These are phyloP conservation scores for Mychonastes homosphaera DNA, from an alignment of 139 green algal species.

Conservation along the genomic window DNA sequence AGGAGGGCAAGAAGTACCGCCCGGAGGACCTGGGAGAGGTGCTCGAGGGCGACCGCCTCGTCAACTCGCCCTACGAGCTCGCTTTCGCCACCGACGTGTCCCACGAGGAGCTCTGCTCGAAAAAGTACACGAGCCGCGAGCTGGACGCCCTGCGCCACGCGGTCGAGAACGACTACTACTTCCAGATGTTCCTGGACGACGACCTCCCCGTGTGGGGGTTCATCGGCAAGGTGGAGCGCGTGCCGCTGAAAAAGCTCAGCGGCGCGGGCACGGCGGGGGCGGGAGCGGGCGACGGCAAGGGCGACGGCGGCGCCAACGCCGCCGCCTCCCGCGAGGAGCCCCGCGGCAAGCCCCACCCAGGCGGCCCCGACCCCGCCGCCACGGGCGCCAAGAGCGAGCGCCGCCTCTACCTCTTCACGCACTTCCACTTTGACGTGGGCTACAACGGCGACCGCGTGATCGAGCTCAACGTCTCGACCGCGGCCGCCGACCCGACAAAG, in stretches of 20 bases:
- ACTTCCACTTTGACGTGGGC: slow-evolving; percentile 88
- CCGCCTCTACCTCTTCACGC: slow-evolving; percentile 75
- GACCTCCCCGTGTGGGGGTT: slow-evolving; percentile 97
- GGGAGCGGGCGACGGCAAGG: too few species aligned
- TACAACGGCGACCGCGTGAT: slow-evolving; percentile 67
- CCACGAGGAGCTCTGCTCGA: slow-evolving; percentile 69
- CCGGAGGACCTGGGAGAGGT: slow-evolving; percentile 74
- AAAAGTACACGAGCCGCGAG: slow-evolving; percentile 59
- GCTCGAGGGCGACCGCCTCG: slow-evolving; percentile 67
- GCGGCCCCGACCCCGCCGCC: neutral
- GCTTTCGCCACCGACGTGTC: slow-evolving; percentile 74
- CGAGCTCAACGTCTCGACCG: slow-evolving; percentile 40
- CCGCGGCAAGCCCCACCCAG: too few species aligned
- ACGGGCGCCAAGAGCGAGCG: neutral
- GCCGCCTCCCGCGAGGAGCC: too few species aligned
- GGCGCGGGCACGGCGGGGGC: slow-evolving; percentile 18
- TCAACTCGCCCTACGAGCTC: slow-evolving; percentile 78
- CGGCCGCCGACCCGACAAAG: slow-evolving; percentile 29
- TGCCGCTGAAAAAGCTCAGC: slow-evolving; percentile 29
- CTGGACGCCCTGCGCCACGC: slow-evolving; percentile 69
- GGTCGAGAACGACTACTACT: slow-evolving; percentile 92
- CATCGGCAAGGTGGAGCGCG: slow-evolving; percentile 73
- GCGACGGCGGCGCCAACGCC: too few species aligned
- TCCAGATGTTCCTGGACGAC: slow-evolving; percentile 89
- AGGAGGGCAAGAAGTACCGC: slow-evolving; percentile 70